Evolutionary conservation across 2,329 filamentous ascomycete species (phyloP).

Genomic region (Erysiphe pulchra): DNA sequence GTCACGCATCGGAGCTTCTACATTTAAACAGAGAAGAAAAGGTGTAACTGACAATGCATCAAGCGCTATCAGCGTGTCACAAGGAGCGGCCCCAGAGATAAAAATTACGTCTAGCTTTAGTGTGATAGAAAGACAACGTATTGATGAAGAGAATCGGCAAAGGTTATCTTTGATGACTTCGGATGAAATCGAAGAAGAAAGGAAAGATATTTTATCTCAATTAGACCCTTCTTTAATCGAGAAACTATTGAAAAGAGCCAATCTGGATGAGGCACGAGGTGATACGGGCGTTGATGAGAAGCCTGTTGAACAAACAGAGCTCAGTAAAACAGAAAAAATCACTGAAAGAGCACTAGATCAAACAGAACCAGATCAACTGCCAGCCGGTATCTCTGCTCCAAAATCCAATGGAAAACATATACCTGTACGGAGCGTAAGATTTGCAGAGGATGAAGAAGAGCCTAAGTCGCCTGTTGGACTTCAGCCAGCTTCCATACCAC

Average conservation of each 20-base stretch:
- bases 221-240: slow-evolving; percentile 55
- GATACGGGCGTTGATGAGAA: slow-evolving; percentile 10
- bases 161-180: slow-evolving; percentile 54
- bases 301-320: neutral
- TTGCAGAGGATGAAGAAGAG: slow-evolving; percentile 15
- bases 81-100: neutral
- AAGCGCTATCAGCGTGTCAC: neutral
- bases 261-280: slow-evolving; percentile 12
- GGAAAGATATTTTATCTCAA: slow-evolving; percentile 52
- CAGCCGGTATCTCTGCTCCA: slow-evolving; percentile 5
- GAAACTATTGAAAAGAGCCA: slow-evolving; percentile 29
- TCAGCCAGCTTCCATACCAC: slow-evolving; percentile 7
- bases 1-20: slow-evolving; percentile 44
- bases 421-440: slow-evolving; percentile 19
- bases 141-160: slow-evolving; percentile 60
- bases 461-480: slow-evolving; percentile 18
- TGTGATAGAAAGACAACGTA: slow-evolving; percentile 38
- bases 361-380: neutral
- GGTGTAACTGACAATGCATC: neutral
- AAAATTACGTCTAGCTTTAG: slow-evolving; percentile 13
- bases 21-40: slow-evolving; percentile 47
- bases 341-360: neutral
- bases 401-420: slow-evolving; percentile 7
- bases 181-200: slow-evolving; percentile 57
- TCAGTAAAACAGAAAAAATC: neutral